phyloP scores from a whole-genome alignment of 805 yeast species.

The Ogataea nonfermentans region DNA sequence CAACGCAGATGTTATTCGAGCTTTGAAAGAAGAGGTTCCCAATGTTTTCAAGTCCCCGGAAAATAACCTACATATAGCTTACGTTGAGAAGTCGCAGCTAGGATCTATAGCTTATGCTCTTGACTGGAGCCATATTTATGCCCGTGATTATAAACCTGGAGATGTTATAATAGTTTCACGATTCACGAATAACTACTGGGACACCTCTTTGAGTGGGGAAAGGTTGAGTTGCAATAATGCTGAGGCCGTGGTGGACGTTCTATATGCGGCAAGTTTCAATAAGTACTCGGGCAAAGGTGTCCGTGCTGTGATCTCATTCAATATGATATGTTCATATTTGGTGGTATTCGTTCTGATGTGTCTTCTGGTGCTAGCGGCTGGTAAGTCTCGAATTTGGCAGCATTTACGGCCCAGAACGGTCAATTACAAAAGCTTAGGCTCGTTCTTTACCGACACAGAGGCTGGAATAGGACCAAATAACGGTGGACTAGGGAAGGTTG shows the following conservation, averaged over 20 bases:
- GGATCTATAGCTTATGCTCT: constrained; percentile 18
- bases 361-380: constrained; percentile 4
- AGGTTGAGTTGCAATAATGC: constrained; percentile 13
- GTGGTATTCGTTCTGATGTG: constrained; percentile 7
- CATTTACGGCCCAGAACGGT: not conserved
- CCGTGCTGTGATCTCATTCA: constrained; percentile 11
- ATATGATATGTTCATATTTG: constrained; percentile 8
- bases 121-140: constrained; percentile 38
- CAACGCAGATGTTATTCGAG: constrained; percentile 43
- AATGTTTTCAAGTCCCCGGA: constrained; percentile 32
- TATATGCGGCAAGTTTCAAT: constrained; percentile 14
- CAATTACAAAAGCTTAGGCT: constrained; percentile 3
- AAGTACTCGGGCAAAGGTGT: constrained; percentile 6
- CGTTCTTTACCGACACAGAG: constrained; percentile 11
- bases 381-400: not conserved
- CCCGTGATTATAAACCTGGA: constrained; percentile 43
- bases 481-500: constrained; percentile 9
- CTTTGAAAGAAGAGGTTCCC: constrained; percentile 51
- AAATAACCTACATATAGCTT: constrained; percentile 43
- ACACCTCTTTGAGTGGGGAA: constrained; percentile 10
- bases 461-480: constrained; percentile 2
- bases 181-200: constrained; percentile 30
- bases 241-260: constrained; percentile 10
- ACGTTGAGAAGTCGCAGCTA: constrained; percentile 46
- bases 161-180: constrained; percentile 54